Conservation (phyloP, 768 basidiomycete species). For the Leccinum fibrillosum region DNA sequence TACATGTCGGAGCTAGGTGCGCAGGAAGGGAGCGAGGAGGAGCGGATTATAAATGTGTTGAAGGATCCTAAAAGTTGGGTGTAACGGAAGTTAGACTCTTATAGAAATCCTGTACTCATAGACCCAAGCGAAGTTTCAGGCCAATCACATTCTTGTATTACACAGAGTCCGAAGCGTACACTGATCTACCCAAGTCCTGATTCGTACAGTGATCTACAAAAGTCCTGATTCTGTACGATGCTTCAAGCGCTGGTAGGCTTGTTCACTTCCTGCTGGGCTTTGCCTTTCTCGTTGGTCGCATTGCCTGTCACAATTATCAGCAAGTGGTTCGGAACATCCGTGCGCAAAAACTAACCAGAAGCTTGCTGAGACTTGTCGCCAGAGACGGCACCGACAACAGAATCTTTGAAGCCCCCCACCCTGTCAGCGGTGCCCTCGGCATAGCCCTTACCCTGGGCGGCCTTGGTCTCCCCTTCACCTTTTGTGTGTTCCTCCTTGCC, state of each 20-base stretch:
- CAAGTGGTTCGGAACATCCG: fast-evolving
- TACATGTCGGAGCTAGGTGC: slow-evolving; percentile 76
- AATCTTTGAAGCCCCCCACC: slow-evolving; percentile 48
- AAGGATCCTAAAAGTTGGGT: slow-evolving; percentile 67
- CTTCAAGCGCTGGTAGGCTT: slow-evolving; percentile 22
- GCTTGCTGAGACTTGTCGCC: slow-evolving; percentile 53
- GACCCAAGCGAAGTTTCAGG: not conserved
- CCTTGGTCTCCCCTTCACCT: slow-evolving; percentile 46
- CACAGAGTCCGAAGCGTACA: not conserved
- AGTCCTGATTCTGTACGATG: not conserved
- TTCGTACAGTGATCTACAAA: not conserved
- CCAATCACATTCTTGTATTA: not conserved
- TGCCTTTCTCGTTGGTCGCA: slow-evolving; percentile 50
- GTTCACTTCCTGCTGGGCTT: slow-evolving; percentile 52
- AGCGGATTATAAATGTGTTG: slow-evolving; percentile 56
- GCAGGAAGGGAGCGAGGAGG: slow-evolving; percentile 63
- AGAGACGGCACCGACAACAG: slow-evolving; percentile 51
- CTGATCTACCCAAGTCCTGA: no score
- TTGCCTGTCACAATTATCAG: slow-evolving; percentile 39
- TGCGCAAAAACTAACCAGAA: slow-evolving; percentile 34
- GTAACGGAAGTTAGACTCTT: not conserved
- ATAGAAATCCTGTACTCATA: no score
- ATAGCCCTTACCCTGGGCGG: slow-evolving; percentile 49
- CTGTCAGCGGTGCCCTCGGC: slow-evolving; percentile 46
- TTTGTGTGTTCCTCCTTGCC: slow-evolving; percentile 50